Percentiles rank a stretch among this genome's conserved stretches.
These are phyloP conservation scores for Rhizoclosmatium sp. DNA, from an alignment of 192 early-diverging fungal genomes.

Conservation along the genomic window DNA sequence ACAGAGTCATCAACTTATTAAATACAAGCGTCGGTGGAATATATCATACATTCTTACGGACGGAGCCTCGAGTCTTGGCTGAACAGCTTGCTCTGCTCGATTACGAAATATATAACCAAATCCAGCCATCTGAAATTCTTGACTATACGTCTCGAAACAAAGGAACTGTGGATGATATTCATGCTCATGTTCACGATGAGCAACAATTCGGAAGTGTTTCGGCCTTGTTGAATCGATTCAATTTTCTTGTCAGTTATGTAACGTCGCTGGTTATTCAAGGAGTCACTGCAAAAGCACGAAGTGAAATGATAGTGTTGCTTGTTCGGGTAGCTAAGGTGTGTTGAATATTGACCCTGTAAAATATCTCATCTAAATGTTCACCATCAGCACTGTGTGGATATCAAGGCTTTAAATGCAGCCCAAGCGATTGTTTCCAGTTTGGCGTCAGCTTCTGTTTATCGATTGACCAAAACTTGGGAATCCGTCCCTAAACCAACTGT, in stretches of 20 bases:
- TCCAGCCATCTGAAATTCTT: constrained; percentile 21
- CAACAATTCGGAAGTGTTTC: not conserved
- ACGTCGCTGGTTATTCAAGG: constrained; percentile 24
- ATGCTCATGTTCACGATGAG: not conserved
- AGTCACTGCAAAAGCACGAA: not conserved
- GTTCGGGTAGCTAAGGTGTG: constrained; percentile 33
- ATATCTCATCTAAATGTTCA: not conserved
- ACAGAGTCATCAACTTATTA: too few species aligned
- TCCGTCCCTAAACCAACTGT: constrained; percentile 6
- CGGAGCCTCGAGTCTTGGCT: constrained; percentile 16
- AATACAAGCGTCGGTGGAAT: too few species aligned
- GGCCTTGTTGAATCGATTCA: constrained; percentile 32
- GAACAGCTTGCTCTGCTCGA: constrained; percentile 32
- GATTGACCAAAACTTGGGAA: constrained; percentile 26
- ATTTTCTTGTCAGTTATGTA: constrained; percentile 34
- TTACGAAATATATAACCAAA: constrained; percentile 21
- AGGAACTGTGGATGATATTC: not conserved
- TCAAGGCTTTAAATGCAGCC: constrained; percentile 16
- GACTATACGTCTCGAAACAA: not conserved
- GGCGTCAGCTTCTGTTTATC: constrained; percentile 15
- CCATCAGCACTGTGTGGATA: constrained; percentile 17
- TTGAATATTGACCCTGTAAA: not conserved
- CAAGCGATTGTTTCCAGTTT: constrained; percentile 26
- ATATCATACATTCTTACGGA: too few species aligned
- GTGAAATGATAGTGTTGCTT: constrained; percentile 22